phyloP scores from a whole-genome alignment of 225 moss, liverwort and hornwort species.

The Polytrichum commune region DNA sequence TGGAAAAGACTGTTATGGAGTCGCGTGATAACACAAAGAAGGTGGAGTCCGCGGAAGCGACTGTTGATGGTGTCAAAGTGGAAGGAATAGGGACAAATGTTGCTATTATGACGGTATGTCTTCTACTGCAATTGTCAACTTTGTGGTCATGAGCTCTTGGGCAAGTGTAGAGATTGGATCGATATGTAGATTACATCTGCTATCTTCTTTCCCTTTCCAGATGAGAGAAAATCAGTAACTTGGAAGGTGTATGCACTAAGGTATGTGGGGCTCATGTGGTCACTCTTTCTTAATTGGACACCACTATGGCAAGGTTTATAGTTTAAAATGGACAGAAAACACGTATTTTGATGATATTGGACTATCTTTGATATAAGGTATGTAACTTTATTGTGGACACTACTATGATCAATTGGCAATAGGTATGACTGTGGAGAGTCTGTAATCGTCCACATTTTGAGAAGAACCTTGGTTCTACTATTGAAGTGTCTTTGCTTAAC shows the following conservation, averaged over 20 bases:
- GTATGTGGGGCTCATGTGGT: neutral
- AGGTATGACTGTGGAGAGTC: too few species aligned
- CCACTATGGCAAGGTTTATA: too few species aligned
- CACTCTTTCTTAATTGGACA: too few species aligned
- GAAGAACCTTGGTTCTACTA: too few species aligned
- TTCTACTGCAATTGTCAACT: neutral
- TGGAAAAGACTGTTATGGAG: constrained; percentile 74
- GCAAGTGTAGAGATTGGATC: neutral
- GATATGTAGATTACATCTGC: neutral
- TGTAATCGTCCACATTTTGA: too few species aligned
- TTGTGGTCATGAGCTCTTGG: neutral
- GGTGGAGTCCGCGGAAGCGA: constrained; percentile 70
- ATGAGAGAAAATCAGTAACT: too few species aligned
- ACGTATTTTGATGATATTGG: too few species aligned
- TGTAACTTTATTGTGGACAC: neutral
- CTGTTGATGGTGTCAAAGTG: constrained; percentile 83
- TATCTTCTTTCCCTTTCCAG: too few species aligned
- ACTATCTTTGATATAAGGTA: too few species aligned
- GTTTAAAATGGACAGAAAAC: too few species aligned
- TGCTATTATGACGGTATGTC: constrained; percentile 72
- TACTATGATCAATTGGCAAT: too few species aligned
- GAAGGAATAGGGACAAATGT: constrained; percentile 93
- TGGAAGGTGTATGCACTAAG: neutral
- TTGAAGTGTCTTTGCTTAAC: too few species aligned
- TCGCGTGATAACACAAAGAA: constrained; percentile 72